phyloP scores from a whole-genome alignment of 139 green algal genomes.

The Picochlorum sp. region DNA sequence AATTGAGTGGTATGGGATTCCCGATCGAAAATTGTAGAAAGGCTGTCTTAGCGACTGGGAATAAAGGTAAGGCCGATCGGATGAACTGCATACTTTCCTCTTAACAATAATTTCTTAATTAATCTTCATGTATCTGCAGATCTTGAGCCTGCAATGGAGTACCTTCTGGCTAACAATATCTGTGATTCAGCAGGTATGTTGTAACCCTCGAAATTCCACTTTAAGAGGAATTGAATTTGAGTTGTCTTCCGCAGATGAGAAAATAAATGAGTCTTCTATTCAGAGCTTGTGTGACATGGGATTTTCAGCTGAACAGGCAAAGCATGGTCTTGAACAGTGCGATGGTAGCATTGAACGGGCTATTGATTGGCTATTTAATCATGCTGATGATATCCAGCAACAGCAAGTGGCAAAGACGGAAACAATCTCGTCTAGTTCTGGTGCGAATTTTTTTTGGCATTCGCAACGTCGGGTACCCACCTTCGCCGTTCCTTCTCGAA shows the following conservation, averaged over 20 bases:
- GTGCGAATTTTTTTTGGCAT: too few species aligned
- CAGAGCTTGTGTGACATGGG: background rate
- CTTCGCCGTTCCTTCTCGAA: background rate
- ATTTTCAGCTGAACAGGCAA: slow-evolving; percentile 25
- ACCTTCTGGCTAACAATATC: slow-evolving; percentile 72
- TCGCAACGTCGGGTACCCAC: too few species aligned
- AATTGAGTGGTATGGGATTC: slow-evolving; percentile 85
- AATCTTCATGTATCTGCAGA: background rate
- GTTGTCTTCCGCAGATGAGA: slow-evolving; percentile 33
- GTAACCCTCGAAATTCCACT: background rate
- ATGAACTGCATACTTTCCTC: background rate
- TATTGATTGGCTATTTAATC: slow-evolving; percentile 88
- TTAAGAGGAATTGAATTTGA: background rate
- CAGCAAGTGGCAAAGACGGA: too few species aligned
- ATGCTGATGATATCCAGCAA: slow-evolving; percentile 70
- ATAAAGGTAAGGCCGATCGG: slow-evolving; percentile 1
- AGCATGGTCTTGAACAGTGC: slow-evolving; percentile 48
- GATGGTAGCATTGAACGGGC: slow-evolving; percentile 74
- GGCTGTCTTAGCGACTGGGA: slow-evolving; percentile 47
- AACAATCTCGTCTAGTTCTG: too few species aligned
- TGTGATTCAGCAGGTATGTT: background rate
- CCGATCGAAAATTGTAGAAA: slow-evolving; percentile 59
- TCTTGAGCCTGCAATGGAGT: slow-evolving; percentile 82
- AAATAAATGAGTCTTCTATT: background rate
- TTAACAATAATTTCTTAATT: background rate